These are phyloP conservation scores for Salix viminalis DNA, from an alignment of 345 rosid species.

Conservation along the genomic window DNA sequence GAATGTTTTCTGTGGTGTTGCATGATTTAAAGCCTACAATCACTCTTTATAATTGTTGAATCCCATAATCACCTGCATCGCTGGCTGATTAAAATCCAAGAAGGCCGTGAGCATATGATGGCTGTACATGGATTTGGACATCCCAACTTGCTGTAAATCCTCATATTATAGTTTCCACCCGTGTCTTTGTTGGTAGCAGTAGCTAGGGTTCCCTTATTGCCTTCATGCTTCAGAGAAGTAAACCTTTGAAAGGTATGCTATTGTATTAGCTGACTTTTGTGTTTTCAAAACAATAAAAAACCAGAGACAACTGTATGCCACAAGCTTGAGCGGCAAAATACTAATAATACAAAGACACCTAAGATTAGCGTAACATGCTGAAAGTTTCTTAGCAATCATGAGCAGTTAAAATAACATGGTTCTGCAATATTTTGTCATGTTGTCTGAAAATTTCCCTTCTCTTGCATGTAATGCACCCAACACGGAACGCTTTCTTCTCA, in stretches of 20 bases:
- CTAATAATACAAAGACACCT: conserved; percentile 23
- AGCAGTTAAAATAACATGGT: conserved; percentile 17
- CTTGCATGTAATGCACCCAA: conserved; percentile 22
- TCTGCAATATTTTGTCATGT: conserved; percentile 13
- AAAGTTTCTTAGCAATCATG: conserved; percentile 5
- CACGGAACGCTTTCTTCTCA: conserved; percentile 33
- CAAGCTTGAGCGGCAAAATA: conserved; percentile 15
- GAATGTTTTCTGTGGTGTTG: not conserved
- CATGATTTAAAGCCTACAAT: not conserved
- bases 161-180: not conserved
- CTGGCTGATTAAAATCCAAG: not conserved
- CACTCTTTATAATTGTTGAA: not conserved
- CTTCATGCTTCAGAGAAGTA: not conserved
- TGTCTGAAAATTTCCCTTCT: not conserved
- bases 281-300: not conserved
- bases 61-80: not conserved
- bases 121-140: not conserved
- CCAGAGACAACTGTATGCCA: not conserved
- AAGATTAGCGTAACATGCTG: conserved; percentile 10
- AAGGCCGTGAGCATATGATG: not conserved
- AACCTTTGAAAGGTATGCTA: not conserved
- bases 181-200: not conserved
- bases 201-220: not conserved
- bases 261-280: conserved; percentile 6
- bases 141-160: not conserved